Evolutionary conservation across 1,284 basidiomycete species (phyloP).

Genomic region (Omphalotus olearius): DNA sequence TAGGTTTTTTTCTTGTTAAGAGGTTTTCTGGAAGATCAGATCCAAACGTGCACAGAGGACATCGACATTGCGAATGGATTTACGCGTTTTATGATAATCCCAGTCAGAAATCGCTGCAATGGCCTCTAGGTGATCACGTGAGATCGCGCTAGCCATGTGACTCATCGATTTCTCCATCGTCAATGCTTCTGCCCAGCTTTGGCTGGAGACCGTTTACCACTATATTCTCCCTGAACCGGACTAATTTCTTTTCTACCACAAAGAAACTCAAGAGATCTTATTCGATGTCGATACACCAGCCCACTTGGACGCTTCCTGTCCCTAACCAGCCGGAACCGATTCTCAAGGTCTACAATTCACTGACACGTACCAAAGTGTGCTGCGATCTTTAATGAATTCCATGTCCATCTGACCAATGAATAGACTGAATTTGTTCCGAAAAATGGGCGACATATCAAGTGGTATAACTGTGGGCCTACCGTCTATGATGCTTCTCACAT

Average conservation of each 20-base stretch:
- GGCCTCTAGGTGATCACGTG: too few species aligned
- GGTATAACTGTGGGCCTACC: constrained; percentile 99
- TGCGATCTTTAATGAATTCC: constrained; percentile 14
- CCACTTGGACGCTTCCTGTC: constrained; percentile 52
- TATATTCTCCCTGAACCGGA: neutral
- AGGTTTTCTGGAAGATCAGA: too few species aligned
- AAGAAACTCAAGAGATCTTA: too few species aligned
- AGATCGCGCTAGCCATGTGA: neutral
- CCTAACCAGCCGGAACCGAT: constrained; percentile 51
- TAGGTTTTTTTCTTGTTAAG: too few species aligned
- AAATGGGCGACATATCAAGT: constrained; percentile 86
- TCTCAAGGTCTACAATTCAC: constrained; percentile 90
- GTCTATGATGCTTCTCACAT: constrained; percentile 99
- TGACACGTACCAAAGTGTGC: constrained; percentile 85
- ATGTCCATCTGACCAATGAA: constrained; percentile 1
- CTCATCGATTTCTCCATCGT: neutral
- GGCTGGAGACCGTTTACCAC: neutral
- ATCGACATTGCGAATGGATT: too few species aligned
- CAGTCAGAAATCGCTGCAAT: too few species aligned
- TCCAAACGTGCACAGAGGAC: too few species aligned
- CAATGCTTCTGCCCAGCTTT: neutral
- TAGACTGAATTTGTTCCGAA: constrained; percentile 83
- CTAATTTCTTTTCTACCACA: too few species aligned
- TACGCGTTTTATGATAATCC: too few species aligned
- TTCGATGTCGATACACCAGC: constrained; percentile 37